phyloP scores from a whole-genome alignment of 2,329 filamentous ascomycete species.

The Diaporthe capsici region DNA sequence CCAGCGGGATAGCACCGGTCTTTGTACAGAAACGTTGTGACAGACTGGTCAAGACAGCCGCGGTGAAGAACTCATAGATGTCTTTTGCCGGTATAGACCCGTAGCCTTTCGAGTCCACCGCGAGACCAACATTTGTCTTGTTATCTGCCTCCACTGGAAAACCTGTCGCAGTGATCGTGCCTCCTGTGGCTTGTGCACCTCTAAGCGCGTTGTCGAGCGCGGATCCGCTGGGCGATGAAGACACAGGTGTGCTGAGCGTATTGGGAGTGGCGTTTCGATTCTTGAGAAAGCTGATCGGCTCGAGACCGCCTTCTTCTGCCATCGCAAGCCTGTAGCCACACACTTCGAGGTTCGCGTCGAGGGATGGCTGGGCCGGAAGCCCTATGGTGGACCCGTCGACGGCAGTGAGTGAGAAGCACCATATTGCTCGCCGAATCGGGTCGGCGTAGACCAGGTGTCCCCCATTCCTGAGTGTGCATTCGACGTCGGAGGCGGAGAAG shows the following conservation, averaged over 20 bases:
- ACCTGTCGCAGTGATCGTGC: slow-evolving; percentile 14
- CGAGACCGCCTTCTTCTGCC: slow-evolving; percentile 65
- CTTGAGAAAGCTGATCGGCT: slow-evolving; percentile 64
- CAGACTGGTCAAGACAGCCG: slow-evolving; percentile 65
- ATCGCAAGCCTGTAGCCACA: slow-evolving; percentile 60
- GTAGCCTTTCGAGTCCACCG: slow-evolving; percentile 52
- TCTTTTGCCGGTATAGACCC: slow-evolving; percentile 57
- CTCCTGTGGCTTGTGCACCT: slow-evolving; percentile 47
- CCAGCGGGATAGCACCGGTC: slow-evolving; percentile 65
- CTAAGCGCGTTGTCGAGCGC: slow-evolving; percentile 54
- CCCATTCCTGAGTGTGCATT: slow-evolving; percentile 64
- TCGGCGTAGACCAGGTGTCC: slow-evolving; percentile 70
- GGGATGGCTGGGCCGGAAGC: slow-evolving; percentile 45
- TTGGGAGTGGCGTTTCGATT: slow-evolving; percentile 57
- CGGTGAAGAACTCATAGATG: slow-evolving; percentile 68
- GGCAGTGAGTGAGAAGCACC: slow-evolving; percentile 66
- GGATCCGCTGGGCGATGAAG: slow-evolving; percentile 59
- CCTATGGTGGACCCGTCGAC: slow-evolving; percentile 55
- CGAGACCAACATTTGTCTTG: slow-evolving; percentile 43
- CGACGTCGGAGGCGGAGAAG: slow-evolving; percentile 64
- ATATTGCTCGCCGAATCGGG: slow-evolving; percentile 63
- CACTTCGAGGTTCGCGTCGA: slow-evolving; percentile 59
- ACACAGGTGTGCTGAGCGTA: slow-evolving; percentile 60
- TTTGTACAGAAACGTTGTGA: slow-evolving; percentile 64
- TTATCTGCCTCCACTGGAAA: slow-evolving; percentile 48